phyloP scores from a whole-genome alignment of 192 early-diverging fungal genomes.

The Coemansia sp. region DNA sequence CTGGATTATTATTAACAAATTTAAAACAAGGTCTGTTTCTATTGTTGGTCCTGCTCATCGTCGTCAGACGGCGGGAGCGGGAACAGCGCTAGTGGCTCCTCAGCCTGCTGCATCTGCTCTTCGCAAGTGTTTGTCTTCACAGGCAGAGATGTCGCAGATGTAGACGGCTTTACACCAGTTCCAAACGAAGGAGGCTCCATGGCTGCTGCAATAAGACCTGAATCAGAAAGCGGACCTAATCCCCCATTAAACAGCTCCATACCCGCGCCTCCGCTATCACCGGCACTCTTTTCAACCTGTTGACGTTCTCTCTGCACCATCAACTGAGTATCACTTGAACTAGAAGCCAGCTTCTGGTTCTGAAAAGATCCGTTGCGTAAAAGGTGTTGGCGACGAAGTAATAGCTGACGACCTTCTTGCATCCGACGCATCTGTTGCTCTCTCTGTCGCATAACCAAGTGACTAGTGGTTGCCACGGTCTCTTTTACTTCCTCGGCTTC shows the following conservation, averaged over 20 bases:
- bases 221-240: slow-evolving; percentile 11
- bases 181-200: neutral
- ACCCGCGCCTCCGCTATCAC: no score
- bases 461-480: slow-evolving; percentile 41
- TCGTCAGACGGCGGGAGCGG: slow-evolving; percentile 39
- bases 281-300: neutral
- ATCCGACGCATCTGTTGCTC: slow-evolving; percentile 40
- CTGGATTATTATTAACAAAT: no score
- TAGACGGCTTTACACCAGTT: neutral
- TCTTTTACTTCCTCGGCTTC: slow-evolving; percentile 36
- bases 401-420: slow-evolving; percentile 34
- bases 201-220: neutral
- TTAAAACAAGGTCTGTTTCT: neutral
- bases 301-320: neutral
- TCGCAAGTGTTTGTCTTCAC: no score
- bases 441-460: slow-evolving; percentile 39
- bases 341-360: neutral
- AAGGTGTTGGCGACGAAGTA: no score
- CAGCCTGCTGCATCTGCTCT: slow-evolving; percentile 10
- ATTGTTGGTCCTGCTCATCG: neutral
- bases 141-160: no score
- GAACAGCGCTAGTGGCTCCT: slow-evolving; percentile 31
- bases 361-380: slow-evolving; percentile 3
- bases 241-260: no score
- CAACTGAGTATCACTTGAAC: slow-evolving; percentile 2